Conservation (phyloP, 495 filamentous ascomycete genomes). For the Neurospora hispaniola region DNA sequence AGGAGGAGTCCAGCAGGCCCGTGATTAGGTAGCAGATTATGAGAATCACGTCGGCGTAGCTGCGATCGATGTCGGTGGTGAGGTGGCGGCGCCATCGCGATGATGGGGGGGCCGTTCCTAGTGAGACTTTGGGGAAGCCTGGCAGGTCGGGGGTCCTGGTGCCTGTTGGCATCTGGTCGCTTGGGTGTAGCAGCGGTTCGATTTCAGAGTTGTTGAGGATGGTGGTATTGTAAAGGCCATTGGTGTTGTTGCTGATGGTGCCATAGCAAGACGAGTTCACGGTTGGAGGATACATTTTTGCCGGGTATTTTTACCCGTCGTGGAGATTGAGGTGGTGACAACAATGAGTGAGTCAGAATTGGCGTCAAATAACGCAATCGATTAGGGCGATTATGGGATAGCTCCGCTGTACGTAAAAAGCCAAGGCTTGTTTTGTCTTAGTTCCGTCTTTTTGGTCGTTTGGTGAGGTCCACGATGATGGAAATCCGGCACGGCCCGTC, state of each 20-base stretch:
- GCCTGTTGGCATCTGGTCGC: background rate
- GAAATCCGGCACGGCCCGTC: background rate
- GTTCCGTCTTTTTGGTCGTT: background rate
- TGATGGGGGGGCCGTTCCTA: background rate
- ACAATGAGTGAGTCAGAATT: background rate
- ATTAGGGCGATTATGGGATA: background rate
- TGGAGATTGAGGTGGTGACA: background rate
- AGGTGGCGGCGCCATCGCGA: conserved; percentile 31
- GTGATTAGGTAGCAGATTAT: conserved; percentile 62
- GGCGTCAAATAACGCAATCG: background rate
- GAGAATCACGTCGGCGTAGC: conserved; percentile 50
- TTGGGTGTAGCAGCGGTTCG: background rate
- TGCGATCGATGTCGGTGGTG: conserved; percentile 37
- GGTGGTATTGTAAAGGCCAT: background rate
- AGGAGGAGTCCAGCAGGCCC: conserved; percentile 60
- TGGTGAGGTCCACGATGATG: background rate
- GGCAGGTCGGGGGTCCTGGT: background rate
- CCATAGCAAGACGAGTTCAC: background rate
- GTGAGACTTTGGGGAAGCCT: background rate
- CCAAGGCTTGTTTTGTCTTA: background rate
- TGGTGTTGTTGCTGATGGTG: background rate
- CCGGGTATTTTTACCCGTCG: background rate
- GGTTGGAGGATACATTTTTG: background rate
- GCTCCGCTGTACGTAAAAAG: background rate
- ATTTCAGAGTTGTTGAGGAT: background rate